A percentile compares a stretch with the other conserved stretches of the same genome.
Conservation (phyloP, 2,329 filamentous ascomycete genomes). For the Colletotrichum tanaceti region DNA sequence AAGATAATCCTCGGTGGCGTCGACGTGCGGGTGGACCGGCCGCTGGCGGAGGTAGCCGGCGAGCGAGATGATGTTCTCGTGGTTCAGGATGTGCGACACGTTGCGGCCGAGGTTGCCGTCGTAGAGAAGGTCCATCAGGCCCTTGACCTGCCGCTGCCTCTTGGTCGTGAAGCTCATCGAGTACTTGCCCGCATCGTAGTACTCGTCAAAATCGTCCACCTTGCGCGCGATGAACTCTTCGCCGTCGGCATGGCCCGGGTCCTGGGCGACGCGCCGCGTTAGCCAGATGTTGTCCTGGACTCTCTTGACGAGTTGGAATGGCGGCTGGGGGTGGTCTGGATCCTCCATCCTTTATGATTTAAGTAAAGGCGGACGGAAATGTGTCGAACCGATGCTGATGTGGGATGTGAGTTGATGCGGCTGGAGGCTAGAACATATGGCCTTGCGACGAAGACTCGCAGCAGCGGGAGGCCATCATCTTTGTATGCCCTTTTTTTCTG, state of each 20-base stretch:
- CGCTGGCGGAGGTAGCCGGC: slow-evolving; percentile 50
- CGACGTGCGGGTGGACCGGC: slow-evolving; percentile 39
- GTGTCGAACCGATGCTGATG: neutral
- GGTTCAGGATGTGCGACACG: slow-evolving; percentile 56
- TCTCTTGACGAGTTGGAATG: slow-evolving; percentile 49
- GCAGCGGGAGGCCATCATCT: neutral
- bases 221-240: slow-evolving; percentile 50
- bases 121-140: slow-evolving; percentile 47
- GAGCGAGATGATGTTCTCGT: slow-evolving; percentile 62
- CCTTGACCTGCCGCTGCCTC: slow-evolving; percentile 41
- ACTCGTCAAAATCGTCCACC: slow-evolving; percentile 41
- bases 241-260: slow-evolving; percentile 38
- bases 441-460: neutral
- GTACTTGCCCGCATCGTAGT: slow-evolving; percentile 27
- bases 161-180: slow-evolving; percentile 38
- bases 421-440: neutral
- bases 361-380: neutral
- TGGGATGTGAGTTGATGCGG: neutral
- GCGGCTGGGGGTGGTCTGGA: slow-evolving; percentile 28
- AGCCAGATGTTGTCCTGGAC: slow-evolving; percentile 48
- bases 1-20: slow-evolving; percentile 49
- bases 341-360: slow-evolving; percentile 22
- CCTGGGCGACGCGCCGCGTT: slow-evolving; percentile 47
- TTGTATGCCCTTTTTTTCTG: slow-evolving; percentile 5
- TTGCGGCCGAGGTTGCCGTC: slow-evolving; percentile 46